Base-by-base conservation (phyloP, 495 filamentous ascomycete genomes). In the Xylaria cubensis region DNA sequence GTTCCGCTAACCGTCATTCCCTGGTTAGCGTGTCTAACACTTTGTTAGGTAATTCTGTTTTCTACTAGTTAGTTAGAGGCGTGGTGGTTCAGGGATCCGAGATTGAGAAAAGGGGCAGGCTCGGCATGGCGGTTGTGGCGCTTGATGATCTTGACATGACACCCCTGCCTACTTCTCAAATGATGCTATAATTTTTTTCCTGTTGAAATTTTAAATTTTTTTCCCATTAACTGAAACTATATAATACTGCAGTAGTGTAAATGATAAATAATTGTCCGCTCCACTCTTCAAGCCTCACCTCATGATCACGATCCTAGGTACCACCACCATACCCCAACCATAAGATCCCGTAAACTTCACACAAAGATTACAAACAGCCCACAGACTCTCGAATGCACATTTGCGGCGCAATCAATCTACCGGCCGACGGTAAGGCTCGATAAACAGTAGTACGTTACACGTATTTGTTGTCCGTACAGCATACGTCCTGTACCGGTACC, bases 71-170 rank as follows among this genome's bases (percentile, higher is more conserved):
- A 29, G 36, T 36, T 44, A 63, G 36, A 63, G 36, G 3, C 59
- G 34, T 63, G 34, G 39, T 34, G 13, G 36, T 42, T 21, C 24
- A 63, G 19, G 61, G 61, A 64, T 64, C 21, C 21, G 36, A 44
- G 32, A 17, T 24, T 42, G 50, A 44, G 36, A n/a, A 61, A 61
- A 50, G 58, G 44, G 56, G 44, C 32, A 17, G 41, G 41, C 42
- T 51, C 26, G 67, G 39, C 42, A 64, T 62, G 42, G 69, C 69
- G 69, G 59, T 32, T 71, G 69, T 71, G 69, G 69, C 69, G 69
- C 48, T 64, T 55, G 9, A 44, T 50, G 53, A 64, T 56, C 69
- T 42, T 42, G 55, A 50, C 56, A 5, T 50, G 42, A 70, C 48
- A 32, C 29, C 63, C 44, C 63, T 39, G 44, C n/a, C 21, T 4